Conservation (phyloP, 1,284 basidiomycete species). For the Butyriboletus pseudospeciosus region DNA sequence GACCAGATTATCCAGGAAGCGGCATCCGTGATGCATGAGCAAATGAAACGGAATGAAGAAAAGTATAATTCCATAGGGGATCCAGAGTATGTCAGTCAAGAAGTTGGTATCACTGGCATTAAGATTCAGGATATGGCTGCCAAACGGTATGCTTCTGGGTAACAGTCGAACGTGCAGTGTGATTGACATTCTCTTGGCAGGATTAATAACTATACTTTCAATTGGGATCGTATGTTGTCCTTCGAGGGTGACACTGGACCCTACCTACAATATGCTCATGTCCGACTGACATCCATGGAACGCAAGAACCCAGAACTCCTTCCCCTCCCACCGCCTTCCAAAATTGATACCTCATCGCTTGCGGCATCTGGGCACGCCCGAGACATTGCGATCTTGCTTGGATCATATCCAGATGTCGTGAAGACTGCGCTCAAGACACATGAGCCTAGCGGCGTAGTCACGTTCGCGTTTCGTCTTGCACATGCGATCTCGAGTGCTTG, state of each 20-base stretch:
- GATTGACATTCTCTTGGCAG: constrained; percentile 39
- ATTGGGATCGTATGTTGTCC: constrained; percentile 92
- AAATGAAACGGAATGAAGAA: constrained; percentile 92
- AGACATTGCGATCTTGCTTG: constrained; percentile 84
- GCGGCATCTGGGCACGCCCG: constrained; percentile 71
- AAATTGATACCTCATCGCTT: constrained; percentile 71
- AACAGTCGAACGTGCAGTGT: neutral
- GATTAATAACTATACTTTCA: constrained; percentile 95
- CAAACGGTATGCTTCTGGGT: constrained; percentile 59
- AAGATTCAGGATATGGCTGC: constrained; percentile 99
- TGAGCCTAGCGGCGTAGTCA: constrained; percentile 89
- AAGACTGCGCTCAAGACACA: constrained; percentile 79
- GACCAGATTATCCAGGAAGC: constrained; percentile 94
- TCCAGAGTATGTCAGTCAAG: constrained; percentile 75
- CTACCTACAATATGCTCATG: constrained; percentile 96
- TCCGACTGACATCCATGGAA: constrained; percentile 87
- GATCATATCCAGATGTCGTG: constrained; percentile 88
- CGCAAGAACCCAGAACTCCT: constrained; percentile 91
- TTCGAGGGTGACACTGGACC: constrained; percentile 98
- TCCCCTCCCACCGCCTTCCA: constrained; percentile 64
- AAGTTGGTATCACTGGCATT: constrained; percentile 93
- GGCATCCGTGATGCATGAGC: constrained; percentile 88
- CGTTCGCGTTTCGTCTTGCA: constrained; percentile 69
- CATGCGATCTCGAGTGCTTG: constrained; percentile 86
- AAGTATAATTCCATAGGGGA: constrained; percentile 91